Percentiles rank a stretch among this genome's conserved stretches.
These are phyloP conservation scores for Drechslerella coelobrocha DNA, from an alignment of 2,329 filamentous ascomycete genomes.

Conservation along the genomic window DNA sequence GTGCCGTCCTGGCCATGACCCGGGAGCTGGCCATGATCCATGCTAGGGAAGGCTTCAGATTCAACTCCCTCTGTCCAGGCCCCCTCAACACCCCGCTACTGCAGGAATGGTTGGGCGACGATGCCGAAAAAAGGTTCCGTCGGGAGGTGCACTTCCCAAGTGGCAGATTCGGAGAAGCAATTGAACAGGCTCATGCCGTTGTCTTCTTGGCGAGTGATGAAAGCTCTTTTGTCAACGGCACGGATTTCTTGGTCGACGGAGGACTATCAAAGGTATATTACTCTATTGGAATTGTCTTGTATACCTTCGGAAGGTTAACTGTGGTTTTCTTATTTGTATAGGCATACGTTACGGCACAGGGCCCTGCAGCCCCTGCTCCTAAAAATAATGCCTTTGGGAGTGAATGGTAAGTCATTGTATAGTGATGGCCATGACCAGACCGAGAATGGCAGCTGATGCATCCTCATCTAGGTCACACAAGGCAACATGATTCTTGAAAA, in stretches of 20 bases:
- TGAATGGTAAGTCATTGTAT: conserved; percentile 7
- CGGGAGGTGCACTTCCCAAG: conserved; percentile 89
- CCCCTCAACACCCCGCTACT: conserved; percentile 90
- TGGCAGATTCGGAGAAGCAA: conserved; percentile 88
- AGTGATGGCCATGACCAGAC: not conserved
- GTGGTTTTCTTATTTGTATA: conserved; percentile 52
- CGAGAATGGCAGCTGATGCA: not conserved
- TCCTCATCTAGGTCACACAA: conserved; percentile 1
- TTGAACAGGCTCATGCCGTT: conserved; percentile 90
- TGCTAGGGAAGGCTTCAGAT: conserved; percentile 84
- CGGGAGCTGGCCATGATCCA: conserved; percentile 91
- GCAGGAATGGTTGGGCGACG: conserved; percentile 92
- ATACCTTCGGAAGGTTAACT: not conserved
- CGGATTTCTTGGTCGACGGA: conserved; percentile 93
- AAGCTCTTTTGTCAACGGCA: conserved; percentile 86
- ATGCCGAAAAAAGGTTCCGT: conserved; percentile 77
- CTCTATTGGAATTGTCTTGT: not conserved
- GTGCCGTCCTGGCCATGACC: conserved; percentile 87
- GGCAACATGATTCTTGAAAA: not conserved
- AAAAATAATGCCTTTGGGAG: conserved; percentile 65
- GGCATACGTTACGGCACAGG: conserved; percentile 78
- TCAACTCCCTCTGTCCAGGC: conserved; percentile 89
- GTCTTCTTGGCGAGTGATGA: conserved; percentile 87
- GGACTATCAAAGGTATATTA: conserved; percentile 78
- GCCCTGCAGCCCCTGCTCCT: conserved; percentile 64